Evolutionary conservation across 805 yeast genomes (phyloP).

Genomic region (Ogataea siamensis): DNA sequence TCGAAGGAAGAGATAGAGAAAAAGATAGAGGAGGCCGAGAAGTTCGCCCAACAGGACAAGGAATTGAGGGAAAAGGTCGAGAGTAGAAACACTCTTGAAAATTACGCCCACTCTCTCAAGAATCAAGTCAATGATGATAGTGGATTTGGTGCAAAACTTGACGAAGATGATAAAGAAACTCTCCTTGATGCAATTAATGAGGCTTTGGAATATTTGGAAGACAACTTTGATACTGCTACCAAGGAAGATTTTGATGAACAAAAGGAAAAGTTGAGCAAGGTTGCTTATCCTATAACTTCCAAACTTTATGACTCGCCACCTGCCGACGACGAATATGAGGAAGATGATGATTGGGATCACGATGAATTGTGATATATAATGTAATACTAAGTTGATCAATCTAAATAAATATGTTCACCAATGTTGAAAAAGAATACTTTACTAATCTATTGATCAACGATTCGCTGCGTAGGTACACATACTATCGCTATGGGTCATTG

Average conservation of each 20-base stretch:
- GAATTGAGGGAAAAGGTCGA: conserved; percentile 80
- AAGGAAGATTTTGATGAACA: conserved; percentile 93
- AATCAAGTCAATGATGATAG: conserved; percentile 52
- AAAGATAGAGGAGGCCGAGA: conserved; percentile 97
- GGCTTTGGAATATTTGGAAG: conserved; percentile 65
- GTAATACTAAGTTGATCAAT: neutral
- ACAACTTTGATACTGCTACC: conserved; percentile 76
- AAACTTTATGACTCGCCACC: conserved; percentile 65
- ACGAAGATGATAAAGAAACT: conserved; percentile 88
- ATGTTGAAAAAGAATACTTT: no score
- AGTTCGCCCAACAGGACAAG: conserved; percentile 88
- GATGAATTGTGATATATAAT: conserved; percentile 63
- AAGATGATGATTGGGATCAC: conserved; percentile 59
- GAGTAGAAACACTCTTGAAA: conserved; percentile 84
- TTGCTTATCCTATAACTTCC: conserved; percentile 90
- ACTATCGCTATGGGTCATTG: no score
- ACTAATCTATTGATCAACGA: no score
- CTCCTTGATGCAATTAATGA: conserved; percentile 85
- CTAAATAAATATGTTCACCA: neutral
- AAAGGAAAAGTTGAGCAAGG: conserved; percentile 72
- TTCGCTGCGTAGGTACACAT: no score
- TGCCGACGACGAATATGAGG: conserved; percentile 52
- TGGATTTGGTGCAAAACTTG: conserved; percentile 74
- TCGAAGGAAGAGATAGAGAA: conserved; percentile 92
- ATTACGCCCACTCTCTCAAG: conserved; percentile 80